Base-by-base conservation (phyloP, 805 yeast species). In the Kockiozyma suomiensis region DNA sequence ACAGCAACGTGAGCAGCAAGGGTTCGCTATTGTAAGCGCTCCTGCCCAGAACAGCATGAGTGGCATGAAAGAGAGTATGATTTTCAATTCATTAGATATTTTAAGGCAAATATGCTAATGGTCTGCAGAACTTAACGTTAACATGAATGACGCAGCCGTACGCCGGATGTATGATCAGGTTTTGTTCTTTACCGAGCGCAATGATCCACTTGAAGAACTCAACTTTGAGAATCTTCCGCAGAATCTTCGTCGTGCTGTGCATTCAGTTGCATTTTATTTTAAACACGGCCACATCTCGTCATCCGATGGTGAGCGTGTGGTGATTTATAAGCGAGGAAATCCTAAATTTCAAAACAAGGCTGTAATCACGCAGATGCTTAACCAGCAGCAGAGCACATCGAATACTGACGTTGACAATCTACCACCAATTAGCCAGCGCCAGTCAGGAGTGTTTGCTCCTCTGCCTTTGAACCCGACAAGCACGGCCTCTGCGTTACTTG, bases 401-500 rank as follows among this genome's bases (percentile, higher is more conserved):
- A 23, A 30, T 4, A 37, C 8, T 19, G 47, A 50, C 17, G 46
- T 32, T 4, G 46, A 38, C 7, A 30, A 30, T 30, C 23, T 33
- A 15, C 21, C 43, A 15, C 43, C 48, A 12, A 28, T 30, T 5
- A 50, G 38, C 21, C n/a, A 33, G 26, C 55, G 50, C 37, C 49
- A 43, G 17, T 57, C 61, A 8, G 37, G 52, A 10, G 37, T 57
- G 38, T 57, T 50, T 40, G 54, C 59, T 6, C 59, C 59, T 1
- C 28, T 49, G 4, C 54, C 55, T 6, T 26, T 37, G 30, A 46
- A 54, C 41, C 35, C 59, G 17, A 46, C 41, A 13, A 46, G 53
- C 43, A 56, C 57, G 3, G 56, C 63, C 3, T 46, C 59, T 4
- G 57, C 63, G 25, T 41, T 54, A 7, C 43, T 59, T 32, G 63